Evolutionary conservation across 768 basidiomycete species (phyloP), one percentile per base, ranked within the genome.

Genomic region (Suillus placidus): DNA sequence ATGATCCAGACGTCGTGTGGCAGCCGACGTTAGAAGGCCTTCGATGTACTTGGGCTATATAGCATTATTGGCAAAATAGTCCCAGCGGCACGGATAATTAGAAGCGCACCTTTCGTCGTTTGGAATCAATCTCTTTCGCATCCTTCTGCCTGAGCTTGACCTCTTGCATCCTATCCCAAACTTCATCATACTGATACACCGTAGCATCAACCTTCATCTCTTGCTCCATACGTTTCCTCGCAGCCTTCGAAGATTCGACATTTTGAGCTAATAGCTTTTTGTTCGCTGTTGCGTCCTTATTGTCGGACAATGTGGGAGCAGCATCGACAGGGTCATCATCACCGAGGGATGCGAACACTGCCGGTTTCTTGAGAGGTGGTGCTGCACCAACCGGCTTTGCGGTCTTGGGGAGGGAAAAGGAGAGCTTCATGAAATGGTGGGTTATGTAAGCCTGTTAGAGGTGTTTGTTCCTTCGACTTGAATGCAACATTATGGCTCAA

Each of bases 101-200:
- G 34, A 42, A 23, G 76, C 85, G 63, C 71, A 91, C 95, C 81
- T 96, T 95, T 66, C 94, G 84, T 70, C 89, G 89, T 66, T 86
- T 87, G 3, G 87, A 72, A 69, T 95, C 95, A 14, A 80, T 78
- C 70, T 95, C 93, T 77, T 94, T 94, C 3, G 80, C 83, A 70
- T 86, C 85, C 72, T 94, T 93, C 73, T 91, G 91, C 47, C 79
- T 80, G 68, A 80, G 80, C 77, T 95, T 93, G 1, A 88, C 91
- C 69, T 91, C 87, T 78, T 99, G 95, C 90, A 99, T 98, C 69
- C 85, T 87, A 72, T 99, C 97, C 86, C 90, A 99, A 5, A 99
- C 88, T 77, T 94, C 95, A 74, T 99, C 97, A 72, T 99, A 99
- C 76, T 96, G 88, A 76, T 91, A 99, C 5, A 96, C 92, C 0